Conservation (phyloP, 805 yeast genomes). For the Kluyveromyces aestuarii region DNA sequence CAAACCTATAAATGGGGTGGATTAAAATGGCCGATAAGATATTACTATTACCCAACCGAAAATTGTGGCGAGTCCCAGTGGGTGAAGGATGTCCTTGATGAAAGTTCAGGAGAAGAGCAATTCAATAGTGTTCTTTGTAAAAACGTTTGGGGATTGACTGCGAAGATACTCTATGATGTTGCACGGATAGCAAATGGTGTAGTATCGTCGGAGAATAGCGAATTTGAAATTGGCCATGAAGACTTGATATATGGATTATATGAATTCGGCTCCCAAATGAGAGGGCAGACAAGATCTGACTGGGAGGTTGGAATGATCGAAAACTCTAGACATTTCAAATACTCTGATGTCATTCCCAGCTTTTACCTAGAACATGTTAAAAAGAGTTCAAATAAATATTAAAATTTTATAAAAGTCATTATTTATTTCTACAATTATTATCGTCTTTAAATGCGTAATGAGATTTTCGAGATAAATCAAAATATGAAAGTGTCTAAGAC, state of each 20-base stretch:
- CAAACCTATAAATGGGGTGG: constrained; percentile 58
- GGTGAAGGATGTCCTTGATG: constrained; percentile 51
- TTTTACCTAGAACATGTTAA: constrained; percentile 9
- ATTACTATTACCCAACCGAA: constrained; percentile 49
- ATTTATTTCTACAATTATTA: too few relatives aligned
- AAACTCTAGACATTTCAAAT: constrained; percentile 21
- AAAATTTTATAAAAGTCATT: too few relatives aligned
- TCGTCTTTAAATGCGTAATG: too few relatives aligned
- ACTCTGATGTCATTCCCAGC: constrained; percentile 28
- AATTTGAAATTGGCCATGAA: constrained; percentile 47
- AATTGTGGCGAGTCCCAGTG: constrained; percentile 51
- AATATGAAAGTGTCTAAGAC: too few relatives aligned
- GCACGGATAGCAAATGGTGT: constrained; percentile 43
- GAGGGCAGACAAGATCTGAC: constrained; percentile 35
- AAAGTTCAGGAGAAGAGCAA: constrained; percentile 49
- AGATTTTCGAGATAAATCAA: too few relatives aligned
- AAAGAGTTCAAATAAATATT: not conserved
- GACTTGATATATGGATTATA: constrained; percentile 51
- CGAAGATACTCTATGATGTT: constrained; percentile 65
- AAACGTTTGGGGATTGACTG: constrained; percentile 79
- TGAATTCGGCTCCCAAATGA: constrained; percentile 48
- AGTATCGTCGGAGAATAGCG: constrained; percentile 25
- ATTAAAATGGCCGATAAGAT: constrained; percentile 54
- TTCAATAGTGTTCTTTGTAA: constrained; percentile 34
- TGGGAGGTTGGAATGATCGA: constrained; percentile 49